These are phyloP conservation scores for Cucurbita argyrosperma DNA, from an alignment of 306 rosid genomes.

Conservation along the genomic window DNA sequence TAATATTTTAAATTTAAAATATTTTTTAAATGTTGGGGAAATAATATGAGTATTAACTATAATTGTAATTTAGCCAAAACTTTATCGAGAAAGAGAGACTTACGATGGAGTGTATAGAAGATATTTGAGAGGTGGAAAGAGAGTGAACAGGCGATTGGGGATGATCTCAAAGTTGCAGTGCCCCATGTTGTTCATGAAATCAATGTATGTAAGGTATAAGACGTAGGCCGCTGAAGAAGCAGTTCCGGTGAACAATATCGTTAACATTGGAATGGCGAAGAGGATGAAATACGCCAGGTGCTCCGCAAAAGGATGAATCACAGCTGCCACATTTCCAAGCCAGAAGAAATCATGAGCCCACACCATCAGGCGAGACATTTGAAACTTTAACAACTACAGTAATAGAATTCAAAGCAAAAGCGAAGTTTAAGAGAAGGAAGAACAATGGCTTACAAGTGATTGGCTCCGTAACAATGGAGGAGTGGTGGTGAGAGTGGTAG, in stretches of 20 bases:
- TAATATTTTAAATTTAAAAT: too few species aligned
- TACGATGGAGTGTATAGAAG: conserved; percentile 28
- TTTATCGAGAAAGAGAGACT: background rate
- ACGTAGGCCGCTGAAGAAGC: background rate
- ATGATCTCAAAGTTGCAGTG: conserved; percentile 35
- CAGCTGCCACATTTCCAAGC: conserved; percentile 18
- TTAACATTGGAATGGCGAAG: conserved; percentile 20
- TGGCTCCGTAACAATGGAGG: conserved; percentile 41
- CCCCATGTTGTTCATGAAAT: conserved; percentile 42
- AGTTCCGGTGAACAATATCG: background rate
- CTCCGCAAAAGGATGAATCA: conserved; percentile 37
- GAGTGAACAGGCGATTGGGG: conserved; percentile 25
- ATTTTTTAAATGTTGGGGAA: too few species aligned
- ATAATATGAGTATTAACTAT: too few species aligned
- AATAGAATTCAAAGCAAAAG: background rate
- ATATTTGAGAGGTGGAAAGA: conserved; percentile 32
- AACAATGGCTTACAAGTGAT: conserved; percentile 22
- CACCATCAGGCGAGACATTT: background rate
- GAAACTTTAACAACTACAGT: background rate
- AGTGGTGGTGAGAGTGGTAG: conserved; percentile 43
- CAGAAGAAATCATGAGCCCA: background rate
- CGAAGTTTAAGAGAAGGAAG: background rate
- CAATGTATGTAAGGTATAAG: conserved; percentile 14
- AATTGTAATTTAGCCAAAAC: too few species aligned
- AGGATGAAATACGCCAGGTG: conserved; percentile 20